Conservation (phyloP, 2,329 filamentous ascomycete genomes). For the Lomentospora prolificans region DNA sequence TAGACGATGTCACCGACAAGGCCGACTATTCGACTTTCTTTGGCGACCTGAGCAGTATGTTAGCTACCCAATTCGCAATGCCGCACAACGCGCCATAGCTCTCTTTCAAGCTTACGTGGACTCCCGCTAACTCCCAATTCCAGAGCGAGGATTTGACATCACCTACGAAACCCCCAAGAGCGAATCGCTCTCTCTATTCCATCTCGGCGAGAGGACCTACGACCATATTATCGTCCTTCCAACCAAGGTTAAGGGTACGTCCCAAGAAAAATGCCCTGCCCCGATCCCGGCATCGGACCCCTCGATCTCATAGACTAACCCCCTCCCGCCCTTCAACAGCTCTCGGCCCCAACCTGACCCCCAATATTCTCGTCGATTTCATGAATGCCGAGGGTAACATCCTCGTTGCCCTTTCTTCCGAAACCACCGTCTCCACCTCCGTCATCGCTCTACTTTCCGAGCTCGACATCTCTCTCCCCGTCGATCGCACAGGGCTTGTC, state of each 20-base stretch:
- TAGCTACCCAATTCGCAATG: conserved; percentile 5
- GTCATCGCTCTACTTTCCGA: conserved; percentile 74
- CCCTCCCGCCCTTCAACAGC: conserved; percentile 44
- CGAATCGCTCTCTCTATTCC: conserved; percentile 67
- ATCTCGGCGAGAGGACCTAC: conserved; percentile 77
- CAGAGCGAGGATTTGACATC: conserved; percentile 76
- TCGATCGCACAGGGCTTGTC: conserved; percentile 73
- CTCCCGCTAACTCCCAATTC: conserved; percentile 14
- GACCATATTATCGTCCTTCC: conserved; percentile 88
- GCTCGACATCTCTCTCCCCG: conserved; percentile 78
- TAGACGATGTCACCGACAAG: conserved; percentile 77
- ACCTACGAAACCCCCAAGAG: conserved; percentile 77
- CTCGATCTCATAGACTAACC: too few relatives aligned
- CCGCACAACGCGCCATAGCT: conserved; percentile 1
- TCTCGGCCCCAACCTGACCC: conserved; percentile 79
- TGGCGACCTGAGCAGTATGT: conserved; percentile 56
- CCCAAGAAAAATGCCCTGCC: background rate
- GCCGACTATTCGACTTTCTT: conserved; percentile 75
- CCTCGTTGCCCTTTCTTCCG: conserved; percentile 71
- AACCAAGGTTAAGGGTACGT: conserved; percentile 74
- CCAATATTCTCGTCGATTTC: conserved; percentile 80
- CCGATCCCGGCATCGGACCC: too few relatives aligned
- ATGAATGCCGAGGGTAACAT: conserved; percentile 88
- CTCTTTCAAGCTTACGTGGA: background rate
- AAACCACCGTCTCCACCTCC: conserved; percentile 57